Conservation (phyloP, 257 asterid species). For the Solanum neorickii region DNA sequence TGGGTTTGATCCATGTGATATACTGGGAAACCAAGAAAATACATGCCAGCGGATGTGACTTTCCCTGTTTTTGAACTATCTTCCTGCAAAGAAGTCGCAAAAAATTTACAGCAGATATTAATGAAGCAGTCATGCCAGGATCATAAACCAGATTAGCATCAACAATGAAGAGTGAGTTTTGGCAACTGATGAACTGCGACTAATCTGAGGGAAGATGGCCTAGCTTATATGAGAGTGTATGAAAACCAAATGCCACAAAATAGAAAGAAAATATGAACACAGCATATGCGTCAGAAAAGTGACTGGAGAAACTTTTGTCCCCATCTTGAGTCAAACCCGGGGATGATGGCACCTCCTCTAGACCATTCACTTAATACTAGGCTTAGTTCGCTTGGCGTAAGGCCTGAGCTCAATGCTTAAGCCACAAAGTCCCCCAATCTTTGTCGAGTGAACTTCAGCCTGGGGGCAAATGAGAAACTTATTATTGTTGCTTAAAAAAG, state of each 20-base stretch:
- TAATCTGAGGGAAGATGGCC: neutral
- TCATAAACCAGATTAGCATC: neutral
- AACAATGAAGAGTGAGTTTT: neutral
- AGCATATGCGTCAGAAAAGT: neutral
- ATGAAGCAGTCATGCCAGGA: neutral
- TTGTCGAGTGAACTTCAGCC: neutral
- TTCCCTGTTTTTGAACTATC: slow-evolving; percentile 86
- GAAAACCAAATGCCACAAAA: neutral
- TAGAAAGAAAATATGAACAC: neutral
- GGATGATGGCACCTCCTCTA: neutral
- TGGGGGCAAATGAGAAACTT: neutral
- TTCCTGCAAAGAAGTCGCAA: slow-evolving; percentile 36
- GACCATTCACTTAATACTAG: neutral
- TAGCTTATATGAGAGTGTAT: neutral
- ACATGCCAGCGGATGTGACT: slow-evolving; percentile 87
- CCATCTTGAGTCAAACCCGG: neutral
- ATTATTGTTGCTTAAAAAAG: neutral
- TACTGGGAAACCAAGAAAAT: slow-evolving; percentile 88
- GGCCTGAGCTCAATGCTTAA: neutral
- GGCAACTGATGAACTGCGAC: neutral
- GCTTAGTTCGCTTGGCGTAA: neutral
- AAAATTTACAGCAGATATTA: neutral
- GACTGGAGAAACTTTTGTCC: neutral
- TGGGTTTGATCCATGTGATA: slow-evolving; percentile 70
- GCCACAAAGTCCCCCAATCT: neutral